Conservation (phyloP, 1,284 basidiomycete genomes). For the Coniophora puteana region DNA sequence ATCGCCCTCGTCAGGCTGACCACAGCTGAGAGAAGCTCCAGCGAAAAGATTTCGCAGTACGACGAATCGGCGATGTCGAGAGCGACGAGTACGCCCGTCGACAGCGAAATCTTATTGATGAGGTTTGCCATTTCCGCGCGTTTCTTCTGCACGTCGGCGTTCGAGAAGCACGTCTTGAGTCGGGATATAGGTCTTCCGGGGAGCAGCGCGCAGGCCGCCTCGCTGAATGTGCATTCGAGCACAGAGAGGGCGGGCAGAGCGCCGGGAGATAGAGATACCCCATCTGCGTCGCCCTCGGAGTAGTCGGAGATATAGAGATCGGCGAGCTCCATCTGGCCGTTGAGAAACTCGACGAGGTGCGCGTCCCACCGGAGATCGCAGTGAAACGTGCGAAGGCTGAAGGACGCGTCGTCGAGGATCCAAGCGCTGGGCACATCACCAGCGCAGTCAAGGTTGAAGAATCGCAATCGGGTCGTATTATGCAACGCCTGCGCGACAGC, state of each 20-base stretch:
- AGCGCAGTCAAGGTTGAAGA: conserved; percentile 44
- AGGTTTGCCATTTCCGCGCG: conserved; percentile 45
- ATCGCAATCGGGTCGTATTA: conserved; percentile 40
- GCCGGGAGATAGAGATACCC: conserved; percentile 25
- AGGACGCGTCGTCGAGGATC: conserved; percentile 46
- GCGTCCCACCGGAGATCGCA: conserved; percentile 64
- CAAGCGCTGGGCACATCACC: conserved; percentile 43
- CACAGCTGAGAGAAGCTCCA: conserved; percentile 44
- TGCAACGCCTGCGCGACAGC: conserved; percentile 44
- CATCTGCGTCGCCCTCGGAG: conserved; percentile 25
- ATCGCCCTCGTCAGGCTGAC: conserved; percentile 31
- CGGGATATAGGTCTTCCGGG: conserved; percentile 53
- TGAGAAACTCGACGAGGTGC: conserved; percentile 51
- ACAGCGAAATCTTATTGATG: conserved; percentile 39
- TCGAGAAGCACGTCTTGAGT: conserved; percentile 67
- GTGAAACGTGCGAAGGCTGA: conserved; percentile 54
- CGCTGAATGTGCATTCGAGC: conserved; percentile 63
- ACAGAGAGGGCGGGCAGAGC: conserved; percentile 45
- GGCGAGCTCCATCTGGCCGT: conserved; percentile 42
- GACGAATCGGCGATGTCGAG: conserved; percentile 59
- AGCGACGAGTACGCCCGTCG: conserved; percentile 40
- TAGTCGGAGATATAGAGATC: conserved; percentile 62
- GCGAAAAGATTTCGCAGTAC: conserved; percentile 49
- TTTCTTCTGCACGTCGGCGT: conserved; percentile 43
- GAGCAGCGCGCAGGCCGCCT: conserved; percentile 53